These are phyloP conservation scores for Aspergillus cristatus DNA, from an alignment of 495 filamentous ascomycete genomes.

Conservation along the genomic window DNA sequence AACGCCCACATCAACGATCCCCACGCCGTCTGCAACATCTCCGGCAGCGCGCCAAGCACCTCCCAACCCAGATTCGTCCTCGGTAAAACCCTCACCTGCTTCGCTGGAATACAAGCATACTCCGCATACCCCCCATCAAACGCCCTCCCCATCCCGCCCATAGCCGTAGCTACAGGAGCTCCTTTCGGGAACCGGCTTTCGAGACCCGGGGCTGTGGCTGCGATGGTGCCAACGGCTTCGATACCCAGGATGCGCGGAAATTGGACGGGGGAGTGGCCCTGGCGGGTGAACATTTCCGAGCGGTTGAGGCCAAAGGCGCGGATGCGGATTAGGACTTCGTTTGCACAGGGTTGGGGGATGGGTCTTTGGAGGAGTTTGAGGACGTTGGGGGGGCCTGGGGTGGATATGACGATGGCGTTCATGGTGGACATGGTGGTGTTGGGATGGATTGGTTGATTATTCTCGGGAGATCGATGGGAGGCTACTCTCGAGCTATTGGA, in stretches of 20 bases:
- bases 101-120: constrained; percentile 36
- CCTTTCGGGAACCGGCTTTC: constrained; percentile 27
- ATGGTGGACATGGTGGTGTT: constrained; percentile 16
- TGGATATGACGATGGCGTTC: constrained; percentile 31
- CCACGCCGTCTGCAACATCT: constrained; percentile 49
- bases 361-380: constrained; percentile 28
- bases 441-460: neutral
- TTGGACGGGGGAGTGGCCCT: constrained; percentile 37
- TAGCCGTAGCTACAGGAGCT: constrained; percentile 37
- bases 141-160: constrained; percentile 43
- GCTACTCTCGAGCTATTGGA: too few relatives aligned
- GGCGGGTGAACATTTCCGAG: constrained; percentile 47
- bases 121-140: constrained; percentile 50
- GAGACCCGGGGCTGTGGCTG: constrained; percentile 28
- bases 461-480: too few relatives aligned
- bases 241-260: constrained; percentile 45
- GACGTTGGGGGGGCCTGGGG: constrained; percentile 25
- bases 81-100: constrained; percentile 32
- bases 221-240: constrained; percentile 36
- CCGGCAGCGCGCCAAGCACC: constrained; percentile 39
- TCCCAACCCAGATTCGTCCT: constrained; percentile 30
- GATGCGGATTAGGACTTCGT: constrained; percentile 39
- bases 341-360: constrained; percentile 22
- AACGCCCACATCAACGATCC: constrained; percentile 32
- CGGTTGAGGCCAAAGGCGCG: constrained; percentile 47